Conservation (phyloP, 2,329 filamentous ascomycete species). For the Trematosphaeria pertusa region DNA sequence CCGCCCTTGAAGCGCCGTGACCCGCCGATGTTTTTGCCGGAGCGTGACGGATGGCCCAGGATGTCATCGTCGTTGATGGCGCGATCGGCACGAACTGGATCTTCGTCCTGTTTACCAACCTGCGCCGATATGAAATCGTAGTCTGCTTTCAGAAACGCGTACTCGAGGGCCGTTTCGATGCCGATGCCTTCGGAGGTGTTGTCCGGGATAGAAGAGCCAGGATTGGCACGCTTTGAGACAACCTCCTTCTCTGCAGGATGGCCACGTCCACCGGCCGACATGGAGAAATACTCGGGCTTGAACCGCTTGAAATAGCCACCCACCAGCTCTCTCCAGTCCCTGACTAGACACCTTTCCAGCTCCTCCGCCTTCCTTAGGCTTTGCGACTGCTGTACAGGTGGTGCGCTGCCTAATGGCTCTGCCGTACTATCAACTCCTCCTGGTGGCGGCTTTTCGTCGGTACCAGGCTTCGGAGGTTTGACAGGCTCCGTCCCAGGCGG, state of each 20-base stretch:
- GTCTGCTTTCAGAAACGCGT: constrained; percentile 92
- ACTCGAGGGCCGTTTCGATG: constrained; percentile 81
- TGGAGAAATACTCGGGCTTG: constrained; percentile 77
- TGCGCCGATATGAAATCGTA: constrained; percentile 93
- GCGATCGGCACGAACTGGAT: constrained; percentile 72
- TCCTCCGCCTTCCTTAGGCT: constrained; percentile 68
- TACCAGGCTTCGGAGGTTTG: constrained; percentile 39
- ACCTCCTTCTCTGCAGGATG: constrained; percentile 43
- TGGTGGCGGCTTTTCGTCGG: constrained; percentile 29
- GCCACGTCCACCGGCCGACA: constrained; percentile 48
- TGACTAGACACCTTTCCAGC: constrained; percentile 74
- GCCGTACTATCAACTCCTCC: constrained; percentile 31
- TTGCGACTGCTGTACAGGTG: constrained; percentile 44
- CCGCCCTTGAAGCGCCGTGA: constrained; percentile 85
- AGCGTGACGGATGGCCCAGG: constrained; percentile 67
- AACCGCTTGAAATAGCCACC: constrained; percentile 96
- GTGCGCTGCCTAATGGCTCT: constrained; percentile 30
- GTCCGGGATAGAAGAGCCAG: constrained; percentile 28
- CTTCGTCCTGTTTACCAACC: constrained; percentile 77
- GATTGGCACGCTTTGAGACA: constrained; percentile 30
- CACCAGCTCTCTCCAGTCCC: constrained; percentile 81
- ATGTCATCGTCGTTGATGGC: constrained; percentile 88
- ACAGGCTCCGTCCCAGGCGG: constrained; percentile 50
- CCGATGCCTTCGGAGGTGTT: constrained; percentile 57
- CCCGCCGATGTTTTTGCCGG: constrained; percentile 70